phyloP scores from a whole-genome alignment of 495 filamentous ascomycete species.

The Aspergillus egyptiacus region DNA sequence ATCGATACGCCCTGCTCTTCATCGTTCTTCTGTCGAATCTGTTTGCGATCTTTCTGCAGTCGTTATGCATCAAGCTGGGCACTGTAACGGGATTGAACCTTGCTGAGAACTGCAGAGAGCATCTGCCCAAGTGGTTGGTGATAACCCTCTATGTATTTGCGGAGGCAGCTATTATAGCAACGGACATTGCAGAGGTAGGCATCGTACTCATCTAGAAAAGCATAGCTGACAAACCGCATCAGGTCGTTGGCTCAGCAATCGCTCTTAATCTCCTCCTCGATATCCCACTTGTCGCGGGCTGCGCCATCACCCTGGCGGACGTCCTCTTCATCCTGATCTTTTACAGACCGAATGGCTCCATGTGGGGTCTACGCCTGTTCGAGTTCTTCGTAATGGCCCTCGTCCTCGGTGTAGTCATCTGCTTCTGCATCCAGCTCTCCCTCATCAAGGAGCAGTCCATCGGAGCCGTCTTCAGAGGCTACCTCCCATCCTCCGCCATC shows the following conservation, averaged over 20 bases:
- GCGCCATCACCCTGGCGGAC: slow-evolving; percentile 77
- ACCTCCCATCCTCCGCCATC: slow-evolving; percentile 69
- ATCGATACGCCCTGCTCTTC: slow-evolving; percentile 65
- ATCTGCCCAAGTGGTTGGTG: slow-evolving; percentile 73
- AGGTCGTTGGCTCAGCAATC: slow-evolving; percentile 89
- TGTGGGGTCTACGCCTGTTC: slow-evolving; percentile 69
- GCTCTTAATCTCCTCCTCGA: slow-evolving; percentile 78
- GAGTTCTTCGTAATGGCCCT: slow-evolving; percentile 75
- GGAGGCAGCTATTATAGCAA: slow-evolving; percentile 78
- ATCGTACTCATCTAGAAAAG: neutral
- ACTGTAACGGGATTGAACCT: slow-evolving; percentile 81
- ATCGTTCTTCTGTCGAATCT: slow-evolving; percentile 77
- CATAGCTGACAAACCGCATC: slow-evolving; percentile 22
- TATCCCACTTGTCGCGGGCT: slow-evolving; percentile 79
- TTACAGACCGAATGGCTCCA: slow-evolving; percentile 68
- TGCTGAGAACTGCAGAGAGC: slow-evolving; percentile 68
- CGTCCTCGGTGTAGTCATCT: slow-evolving; percentile 80
- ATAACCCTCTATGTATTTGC: slow-evolving; percentile 67
- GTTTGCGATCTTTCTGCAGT: slow-evolving; percentile 79
- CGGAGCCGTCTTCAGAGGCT: slow-evolving; percentile 78
- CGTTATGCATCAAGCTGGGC: slow-evolving; percentile 75
- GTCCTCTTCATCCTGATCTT: slow-evolving; percentile 82
- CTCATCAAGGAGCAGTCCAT: slow-evolving; percentile 63
- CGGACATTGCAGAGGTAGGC: slow-evolving; percentile 77
- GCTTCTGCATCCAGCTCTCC: slow-evolving; percentile 84